phyloP scores from a whole-genome alignment of 768 basidiomycete species.

The Phlebiopsis flavidoalba region DNA sequence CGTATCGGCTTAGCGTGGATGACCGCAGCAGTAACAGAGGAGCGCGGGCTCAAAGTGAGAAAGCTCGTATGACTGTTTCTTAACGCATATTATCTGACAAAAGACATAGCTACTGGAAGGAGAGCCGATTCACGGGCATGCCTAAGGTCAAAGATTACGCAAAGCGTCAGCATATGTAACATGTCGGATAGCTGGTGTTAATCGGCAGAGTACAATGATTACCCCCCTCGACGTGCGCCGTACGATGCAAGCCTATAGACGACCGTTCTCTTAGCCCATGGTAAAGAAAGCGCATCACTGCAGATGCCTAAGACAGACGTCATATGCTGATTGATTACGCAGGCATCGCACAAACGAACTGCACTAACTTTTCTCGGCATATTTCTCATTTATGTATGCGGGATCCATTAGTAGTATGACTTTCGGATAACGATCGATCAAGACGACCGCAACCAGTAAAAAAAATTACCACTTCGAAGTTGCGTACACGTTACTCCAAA shows the following conservation, averaged over 20 bases:
- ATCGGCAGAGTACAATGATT: constrained; percentile 94
- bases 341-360: too few relatives aligned
- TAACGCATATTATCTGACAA: constrained; percentile 1
- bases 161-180: constrained; percentile 91
- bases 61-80: neutral
- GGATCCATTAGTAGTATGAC: constrained; percentile 93
- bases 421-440: constrained; percentile 91
- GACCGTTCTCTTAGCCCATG: constrained; percentile 70
- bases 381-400: constrained; percentile 95
- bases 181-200: constrained; percentile 82
- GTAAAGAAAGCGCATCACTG: constrained; percentile 37
- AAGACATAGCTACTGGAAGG: constrained; percentile 62
- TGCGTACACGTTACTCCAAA: constrained; percentile 25
- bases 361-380: constrained; percentile 84
- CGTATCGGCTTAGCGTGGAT: constrained; percentile 96
- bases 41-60: constrained; percentile 78
- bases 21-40: constrained; percentile 95
- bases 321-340: neutral
- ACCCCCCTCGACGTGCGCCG: constrained; percentile 69
- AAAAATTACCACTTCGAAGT: constrained; percentile 98
- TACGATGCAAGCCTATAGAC: constrained; percentile 72
- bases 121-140: constrained; percentile 70
- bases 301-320: neutral
- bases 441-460: constrained; percentile 80
- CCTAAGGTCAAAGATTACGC: constrained; percentile 98